Evolutionary conservation across 192 early-diverging fungal species (phyloP).

Genomic region (Backusella luteola): DNA sequence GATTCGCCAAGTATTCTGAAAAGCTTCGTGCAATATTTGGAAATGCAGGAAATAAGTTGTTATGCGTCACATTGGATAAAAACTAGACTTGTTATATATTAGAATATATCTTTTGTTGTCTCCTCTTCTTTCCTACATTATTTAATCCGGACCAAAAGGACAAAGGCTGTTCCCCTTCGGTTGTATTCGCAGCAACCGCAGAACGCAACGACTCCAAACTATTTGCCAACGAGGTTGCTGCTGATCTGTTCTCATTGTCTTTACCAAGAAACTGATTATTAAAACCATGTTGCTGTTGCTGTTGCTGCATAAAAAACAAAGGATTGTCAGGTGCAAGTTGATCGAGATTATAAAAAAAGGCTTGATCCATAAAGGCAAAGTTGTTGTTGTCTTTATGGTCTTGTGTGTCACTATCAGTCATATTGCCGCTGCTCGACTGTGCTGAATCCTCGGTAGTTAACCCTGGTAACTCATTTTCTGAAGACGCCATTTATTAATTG

Average conservation of each 20-base stretch:
- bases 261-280: neutral
- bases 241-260: neutral
- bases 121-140: conserved; percentile 10
- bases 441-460: neutral
- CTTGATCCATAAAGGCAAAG: conserved; percentile 14
- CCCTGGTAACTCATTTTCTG: neutral
- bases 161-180: neutral
- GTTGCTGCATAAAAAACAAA: conserved; percentile 15
- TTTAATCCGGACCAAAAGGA: conserved; percentile 33
- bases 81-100: conserved; percentile 17
- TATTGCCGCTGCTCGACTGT: neutral
- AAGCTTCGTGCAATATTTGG: conserved; percentile 35
- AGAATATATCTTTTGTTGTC: neutral
- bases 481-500: neutral
- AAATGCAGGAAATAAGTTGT: conserved; percentile 30
- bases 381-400: neutral
- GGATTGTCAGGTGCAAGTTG: conserved; percentile 17
- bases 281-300: conserved; percentile 4
- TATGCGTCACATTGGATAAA: conserved; percentile 25
- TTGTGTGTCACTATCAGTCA: neutral
- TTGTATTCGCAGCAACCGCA: neutral
- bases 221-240: neutral
- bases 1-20: conserved; percentile 31
- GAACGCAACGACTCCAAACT: conserved; percentile 12
- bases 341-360: conserved; percentile 20